Base-by-base conservation (phyloP, 306 rosid genomes). In the Luffa aegyptiaca region DNA sequence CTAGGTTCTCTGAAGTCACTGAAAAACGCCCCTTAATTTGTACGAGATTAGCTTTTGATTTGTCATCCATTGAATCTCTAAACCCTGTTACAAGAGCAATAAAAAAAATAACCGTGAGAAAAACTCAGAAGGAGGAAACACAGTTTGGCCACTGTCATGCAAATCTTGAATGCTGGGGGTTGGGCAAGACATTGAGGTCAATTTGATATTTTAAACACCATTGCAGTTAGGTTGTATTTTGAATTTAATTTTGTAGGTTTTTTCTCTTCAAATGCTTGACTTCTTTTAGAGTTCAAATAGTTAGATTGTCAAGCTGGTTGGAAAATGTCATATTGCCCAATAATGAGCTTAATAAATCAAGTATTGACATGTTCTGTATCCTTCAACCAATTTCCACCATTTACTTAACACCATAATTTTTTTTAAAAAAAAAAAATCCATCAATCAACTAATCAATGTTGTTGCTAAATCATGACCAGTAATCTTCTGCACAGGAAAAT, bases 21-120 rank as follows among this genome's bases (percentile, higher is more conserved):
- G 99, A 96, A 89, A 96, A 96, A 70, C 99, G 85, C 58, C 99
- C 99, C 86, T 85, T 93, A 69, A 96, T 96, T 92, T 96, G 99
- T 84, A 96, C 98, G 71, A 96, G 89, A 82, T 90, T 96, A 78
- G 97, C 88, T 87, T 96, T 96, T 42, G 97, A 90, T 81, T 91
- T 96, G 65, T 96, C 99, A 81, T 96, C 99, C 83, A 93, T 71
- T 73, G 97, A 91, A 85, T 93, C 98, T 89, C 97, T 87, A 84
- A 80, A 93, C 62, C 99, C 99, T 96, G 84, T 82, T 46, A 79
- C 63, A 82, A 81, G 74, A 70, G 73, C 12, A 36, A 68, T 82
- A 74, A 51, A 14, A 77, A 77, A 78, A 45, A 88, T 41, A 76
- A 74, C 80, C 72, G 76, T 76, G 62, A 11, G 80, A 48, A 77